phyloP scores from a whole-genome alignment of 1,284 basidiomycete species.

The Apiotrichum akiyoshidainum region DNA sequence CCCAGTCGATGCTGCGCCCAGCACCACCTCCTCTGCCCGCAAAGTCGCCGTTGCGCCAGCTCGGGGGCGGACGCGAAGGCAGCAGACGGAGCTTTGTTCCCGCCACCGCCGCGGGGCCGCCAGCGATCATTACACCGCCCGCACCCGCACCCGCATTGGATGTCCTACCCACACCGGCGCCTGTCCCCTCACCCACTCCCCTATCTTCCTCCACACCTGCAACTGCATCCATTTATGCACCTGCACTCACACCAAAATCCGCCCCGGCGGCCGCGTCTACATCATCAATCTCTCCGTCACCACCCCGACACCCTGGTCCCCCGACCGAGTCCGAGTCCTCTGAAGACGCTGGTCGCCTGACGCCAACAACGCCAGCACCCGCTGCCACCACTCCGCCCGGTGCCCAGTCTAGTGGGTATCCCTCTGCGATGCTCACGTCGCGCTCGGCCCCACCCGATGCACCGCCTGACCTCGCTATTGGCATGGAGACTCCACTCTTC shows the following conservation, averaged over 20 bases:
- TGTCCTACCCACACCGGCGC: too few relatives aligned
- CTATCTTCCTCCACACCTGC: too few relatives aligned
- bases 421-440: constrained; percentile 4
- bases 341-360: neutral
- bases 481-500: neutral
- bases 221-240: too few relatives aligned
- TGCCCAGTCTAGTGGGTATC: neutral
- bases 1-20: constrained; percentile 6
- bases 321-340: neutral
- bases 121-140: too few relatives aligned
- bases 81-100: neutral
- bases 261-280: too few relatives aligned
- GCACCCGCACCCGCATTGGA: too few relatives aligned
- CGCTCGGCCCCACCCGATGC: constrained; percentile 2
- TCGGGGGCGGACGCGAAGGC: neutral
- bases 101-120: neutral
- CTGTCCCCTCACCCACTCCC: too few relatives aligned
- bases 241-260: too few relatives aligned
- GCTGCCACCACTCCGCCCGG: neutral
- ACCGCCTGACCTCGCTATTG: neutral
- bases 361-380: neutral
- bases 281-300: too few relatives aligned
- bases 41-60: constrained; percentile 39
- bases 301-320: too few relatives aligned
- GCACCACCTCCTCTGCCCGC: constrained; percentile 45